Evolutionary conservation across 2,329 filamentous ascomycete genomes (phyloP), one percentile per base, ranked within the genome.

Genomic region (Penicillium janthinellum): DNA sequence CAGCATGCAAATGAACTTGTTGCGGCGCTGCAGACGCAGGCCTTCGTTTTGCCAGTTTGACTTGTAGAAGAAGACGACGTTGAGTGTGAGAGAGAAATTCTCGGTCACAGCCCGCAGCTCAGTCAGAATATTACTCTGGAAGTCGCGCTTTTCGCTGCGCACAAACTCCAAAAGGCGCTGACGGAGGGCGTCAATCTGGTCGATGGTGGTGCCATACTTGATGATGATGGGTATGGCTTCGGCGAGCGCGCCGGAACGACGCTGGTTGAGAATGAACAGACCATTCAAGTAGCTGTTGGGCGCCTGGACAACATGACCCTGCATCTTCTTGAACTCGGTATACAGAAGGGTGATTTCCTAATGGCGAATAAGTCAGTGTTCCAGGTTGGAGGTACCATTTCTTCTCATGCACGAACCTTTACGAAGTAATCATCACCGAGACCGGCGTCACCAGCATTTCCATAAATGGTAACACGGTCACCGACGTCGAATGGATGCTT

Each of bases 281-380:
- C 87, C 92, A 77, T 97, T 98, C 57, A 98, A 84, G 39, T 96
- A 88, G 59, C 90, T 96, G 83, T 98, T 98, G 11, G 94, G 94
- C 0, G 94, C 94, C 76, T 97, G 94, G 0, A 98, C 94, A 25
- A 97, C 89, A 69, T 97, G 93, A 1, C 94, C 94, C 76, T 97
- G 90, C 90, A 97, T 94, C 82, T 97, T 97, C 83, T 97, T 97
- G 81, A 97, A 97, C 71, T 97, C 94, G 14, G 94, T 98, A 74
- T 95, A 98, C 15, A 97, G 83, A 1, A 98, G 83, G 1, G 92
- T 90, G 57, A 98, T 96, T 71, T 96, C 91, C 31, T 31, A 31
- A 31, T 31, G 2, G 31, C 31, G 7, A 31, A 31, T 6, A 10
- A 10, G 31, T 31, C 31, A 31, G 31, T 10, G 8, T 31, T 31